phyloP scores from a whole-genome alignment of 257 asterid genomes.

The Scutellaria barbata region DNA sequence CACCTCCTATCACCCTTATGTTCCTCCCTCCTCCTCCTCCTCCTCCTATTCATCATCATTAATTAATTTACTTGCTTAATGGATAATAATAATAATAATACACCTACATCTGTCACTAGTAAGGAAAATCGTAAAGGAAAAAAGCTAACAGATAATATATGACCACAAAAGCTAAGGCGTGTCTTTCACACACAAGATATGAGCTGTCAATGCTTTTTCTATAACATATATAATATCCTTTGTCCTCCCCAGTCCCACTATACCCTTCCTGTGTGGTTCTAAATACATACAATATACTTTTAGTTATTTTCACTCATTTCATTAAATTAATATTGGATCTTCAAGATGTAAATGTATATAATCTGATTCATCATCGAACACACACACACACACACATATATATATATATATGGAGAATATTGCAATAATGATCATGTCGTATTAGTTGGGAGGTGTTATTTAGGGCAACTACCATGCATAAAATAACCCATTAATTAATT shows the following conservation, averaged over 20 bases:
- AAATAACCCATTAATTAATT: neutral
- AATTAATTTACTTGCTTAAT: neutral
- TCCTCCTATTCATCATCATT: neutral
- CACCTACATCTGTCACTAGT: slow-evolving; percentile 28
- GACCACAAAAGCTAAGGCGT: slow-evolving; percentile 55
- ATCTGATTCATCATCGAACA: neutral
- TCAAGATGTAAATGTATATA: neutral
- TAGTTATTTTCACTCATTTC: too few relatives aligned
- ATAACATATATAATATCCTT: slow-evolving; percentile 42
- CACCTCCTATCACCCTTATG: slow-evolving; percentile 70
- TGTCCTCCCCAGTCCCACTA: slow-evolving; percentile 13
- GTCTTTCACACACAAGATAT: slow-evolving; percentile 42
- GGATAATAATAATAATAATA: slow-evolving; percentile 12
- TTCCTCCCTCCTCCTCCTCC: slow-evolving; percentile 71
- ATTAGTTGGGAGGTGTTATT: neutral
- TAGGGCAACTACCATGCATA: slow-evolving; percentile 16
- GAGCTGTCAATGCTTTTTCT: slow-evolving; percentile 71
- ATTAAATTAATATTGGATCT: neutral
- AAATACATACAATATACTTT: too few relatives aligned
- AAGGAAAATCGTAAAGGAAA: slow-evolving; percentile 27
- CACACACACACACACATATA: too few relatives aligned
- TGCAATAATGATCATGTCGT: neutral
- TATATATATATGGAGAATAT: too few relatives aligned
- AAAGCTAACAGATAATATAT: slow-evolving; percentile 29
- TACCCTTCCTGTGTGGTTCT: neutral